Evolutionary conservation across 139 green algal species (phyloP).

Genomic region (Volvox africanus): DNA sequence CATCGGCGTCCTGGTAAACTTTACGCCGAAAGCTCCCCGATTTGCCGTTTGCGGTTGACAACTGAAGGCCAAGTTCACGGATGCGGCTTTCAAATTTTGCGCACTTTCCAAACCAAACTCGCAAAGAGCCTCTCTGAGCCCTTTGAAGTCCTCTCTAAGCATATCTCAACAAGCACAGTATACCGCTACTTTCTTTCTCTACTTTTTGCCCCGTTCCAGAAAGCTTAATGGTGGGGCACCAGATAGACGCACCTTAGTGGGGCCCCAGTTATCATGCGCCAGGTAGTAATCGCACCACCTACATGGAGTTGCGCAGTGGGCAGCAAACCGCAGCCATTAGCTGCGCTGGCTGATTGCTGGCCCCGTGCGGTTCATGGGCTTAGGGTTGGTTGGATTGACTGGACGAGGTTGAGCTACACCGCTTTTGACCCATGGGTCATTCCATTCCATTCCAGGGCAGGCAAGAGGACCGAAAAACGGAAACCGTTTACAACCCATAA

Average conservation of each 20-base stretch:
- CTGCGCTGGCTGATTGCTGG: too few relatives aligned
- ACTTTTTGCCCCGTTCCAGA: background rate
- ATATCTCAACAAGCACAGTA: background rate
- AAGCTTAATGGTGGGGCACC: background rate
- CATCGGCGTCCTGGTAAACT: too few relatives aligned
- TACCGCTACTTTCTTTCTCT: background rate
- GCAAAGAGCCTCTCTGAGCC: background rate
- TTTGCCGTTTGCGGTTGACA: too few relatives aligned
- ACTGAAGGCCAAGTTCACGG: too few relatives aligned
- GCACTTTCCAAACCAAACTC: background rate
- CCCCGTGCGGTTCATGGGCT: too few relatives aligned
- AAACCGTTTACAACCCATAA: background rate
- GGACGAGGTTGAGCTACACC: too few relatives aligned
- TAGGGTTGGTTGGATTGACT: too few relatives aligned
- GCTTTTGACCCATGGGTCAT: background rate
- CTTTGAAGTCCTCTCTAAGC: background rate
- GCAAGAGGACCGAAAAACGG: too few relatives aligned
- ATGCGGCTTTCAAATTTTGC: too few relatives aligned
- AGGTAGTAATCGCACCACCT: slow-evolving; percentile 50
- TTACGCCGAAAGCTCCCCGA: too few relatives aligned
- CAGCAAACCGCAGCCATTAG: too few relatives aligned
- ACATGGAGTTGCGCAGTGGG: too few relatives aligned
- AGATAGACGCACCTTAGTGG: slow-evolving; percentile 31
- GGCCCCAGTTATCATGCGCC: slow-evolving; percentile 14
- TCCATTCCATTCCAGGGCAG: background rate